Evolutionary conservation across 73 alveolate genomes (phyloP).

Genomic region (Paramecium primaurelia): DNA sequence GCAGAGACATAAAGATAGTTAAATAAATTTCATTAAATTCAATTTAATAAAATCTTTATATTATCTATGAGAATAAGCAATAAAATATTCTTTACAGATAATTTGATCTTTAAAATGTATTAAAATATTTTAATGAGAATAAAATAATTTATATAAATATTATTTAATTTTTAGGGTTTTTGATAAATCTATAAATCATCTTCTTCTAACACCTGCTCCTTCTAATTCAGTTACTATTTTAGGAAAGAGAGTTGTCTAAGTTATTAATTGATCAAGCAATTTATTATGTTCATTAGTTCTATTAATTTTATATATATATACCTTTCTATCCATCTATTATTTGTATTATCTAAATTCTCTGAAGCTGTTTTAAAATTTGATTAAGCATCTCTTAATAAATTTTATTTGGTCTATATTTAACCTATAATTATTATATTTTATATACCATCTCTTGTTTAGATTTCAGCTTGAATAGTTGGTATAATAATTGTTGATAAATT

Average conservation of each 20-base stretch:
- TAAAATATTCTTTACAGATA: too few species aligned
- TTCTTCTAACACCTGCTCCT: constrained; percentile 41
- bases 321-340: constrained; percentile 43
- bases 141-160: too few species aligned
- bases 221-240: background rate
- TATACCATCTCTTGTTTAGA: constrained; percentile 38
- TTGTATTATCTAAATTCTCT: background rate
- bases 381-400: constrained; percentile 9
- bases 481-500: background rate
- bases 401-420: background rate
- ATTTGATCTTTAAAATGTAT: too few species aligned
- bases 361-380: background rate
- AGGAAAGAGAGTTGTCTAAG: background rate
- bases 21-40: too few species aligned
- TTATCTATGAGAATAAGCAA: too few species aligned
- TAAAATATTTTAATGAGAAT: too few species aligned
- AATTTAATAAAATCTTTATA: too few species aligned
- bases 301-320: background rate
- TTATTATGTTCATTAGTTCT: constrained; percentile 17
- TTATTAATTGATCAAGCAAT: background rate
- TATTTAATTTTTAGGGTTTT: too few species aligned
- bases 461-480: constrained; percentile 42
- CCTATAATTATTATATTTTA: background rate
- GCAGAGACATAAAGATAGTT: too few species aligned
- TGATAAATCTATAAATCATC: background rate